Base-by-base conservation (phyloP, 2,329 filamentous ascomycete genomes). In the Aspergillus brasiliensis region DNA sequence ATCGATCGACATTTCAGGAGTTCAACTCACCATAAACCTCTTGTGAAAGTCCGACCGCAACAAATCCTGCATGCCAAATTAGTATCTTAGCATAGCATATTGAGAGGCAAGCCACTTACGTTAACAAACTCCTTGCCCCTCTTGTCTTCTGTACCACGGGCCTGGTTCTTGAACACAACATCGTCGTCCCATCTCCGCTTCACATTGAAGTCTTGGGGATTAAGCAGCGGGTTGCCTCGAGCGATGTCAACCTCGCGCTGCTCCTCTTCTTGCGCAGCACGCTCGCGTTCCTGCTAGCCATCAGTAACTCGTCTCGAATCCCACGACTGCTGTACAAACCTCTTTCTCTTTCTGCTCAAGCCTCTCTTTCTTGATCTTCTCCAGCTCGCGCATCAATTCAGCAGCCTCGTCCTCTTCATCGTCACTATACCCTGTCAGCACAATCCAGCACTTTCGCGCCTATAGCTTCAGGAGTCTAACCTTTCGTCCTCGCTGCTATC, bases 101-200 rank as follows among this genome's bases (percentile, higher is more conserved):
- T 27, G 11, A 51, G n/a, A 47, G 49, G 51, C 52, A 34, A n/a
- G 19, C 19, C 19, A 42, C 88, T 80, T 75, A 91, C 92, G 74
- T 99, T 99, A 77, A 99, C 93, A 79, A 99, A 99, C 77, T 97
- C 93, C 81, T 94, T 96, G 81, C 90, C 92, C 64, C 89, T 88
- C 81, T 89, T 93, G 64, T 97, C 92, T 73, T 98, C 94, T 0
- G 93, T 97, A 8, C 94, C 95, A 60, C 95, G 86, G 34, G 94
- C 95, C 80, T 99, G 95, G 77, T 99, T 99, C 82, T 97, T 98
- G 81, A 99, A 99, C 2, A 99, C 93, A 11, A 99, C 95, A 74
- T 99, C 95, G 70, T 99, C 95, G 69, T 99, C 95, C 95, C 95
- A 99, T 68, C 93, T 80, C 11, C 74, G 70, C 65, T 97, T 97